These are phyloP conservation scores for Phytophthora sojae DNA, from an alignment of 352 stramenopile genomes.

Conservation along the genomic window DNA sequence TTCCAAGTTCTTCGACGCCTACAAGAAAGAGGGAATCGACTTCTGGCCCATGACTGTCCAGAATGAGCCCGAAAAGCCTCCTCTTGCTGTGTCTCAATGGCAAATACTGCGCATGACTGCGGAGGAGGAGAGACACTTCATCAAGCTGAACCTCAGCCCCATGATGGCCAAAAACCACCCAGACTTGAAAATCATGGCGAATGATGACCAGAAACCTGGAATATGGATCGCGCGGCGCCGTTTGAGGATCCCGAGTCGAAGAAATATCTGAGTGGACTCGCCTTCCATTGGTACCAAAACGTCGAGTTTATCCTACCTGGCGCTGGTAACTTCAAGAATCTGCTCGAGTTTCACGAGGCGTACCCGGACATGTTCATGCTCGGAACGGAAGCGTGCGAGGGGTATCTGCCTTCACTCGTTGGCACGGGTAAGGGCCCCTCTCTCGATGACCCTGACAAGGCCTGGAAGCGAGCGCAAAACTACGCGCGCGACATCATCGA, in stretches of 20 bases:
- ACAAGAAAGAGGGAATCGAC: constrained; percentile 59
- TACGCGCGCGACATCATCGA: constrained; percentile 80
- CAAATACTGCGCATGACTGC: constrained; percentile 58
- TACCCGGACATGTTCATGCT: constrained; percentile 81
- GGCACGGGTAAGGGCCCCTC: constrained; percentile 38
- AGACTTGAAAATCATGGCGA: constrained; percentile 78
- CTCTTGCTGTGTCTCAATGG: constrained; percentile 48
- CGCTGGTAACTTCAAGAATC: constrained; percentile 49
- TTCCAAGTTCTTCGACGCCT: constrained; percentile 18
- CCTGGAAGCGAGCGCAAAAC: constrained; percentile 66
- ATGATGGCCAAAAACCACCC: constrained; percentile 68
- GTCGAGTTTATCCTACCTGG: constrained; percentile 48
- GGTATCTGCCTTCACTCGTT: constrained; percentile 55
- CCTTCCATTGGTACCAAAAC: constrained; percentile 87
- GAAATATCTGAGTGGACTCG: constrained; percentile 82
- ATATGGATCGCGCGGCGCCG: constrained; percentile 44
- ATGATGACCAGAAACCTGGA: constrained; percentile 83
- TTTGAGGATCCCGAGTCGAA: constrained; percentile 50
- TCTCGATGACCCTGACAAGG: constrained; percentile 33
- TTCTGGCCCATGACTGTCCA: constrained; percentile 86
- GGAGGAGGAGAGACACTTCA: constrained; percentile 63
- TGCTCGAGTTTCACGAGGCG: constrained; percentile 49
- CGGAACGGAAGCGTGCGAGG: constrained; percentile 75
- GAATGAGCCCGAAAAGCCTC: constrained; percentile 75
- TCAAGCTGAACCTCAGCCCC: constrained; percentile 80